phyloP scores from a whole-genome alignment of 2,329 filamentous ascomycete genomes.

The Neonectria neomacrospora region DNA sequence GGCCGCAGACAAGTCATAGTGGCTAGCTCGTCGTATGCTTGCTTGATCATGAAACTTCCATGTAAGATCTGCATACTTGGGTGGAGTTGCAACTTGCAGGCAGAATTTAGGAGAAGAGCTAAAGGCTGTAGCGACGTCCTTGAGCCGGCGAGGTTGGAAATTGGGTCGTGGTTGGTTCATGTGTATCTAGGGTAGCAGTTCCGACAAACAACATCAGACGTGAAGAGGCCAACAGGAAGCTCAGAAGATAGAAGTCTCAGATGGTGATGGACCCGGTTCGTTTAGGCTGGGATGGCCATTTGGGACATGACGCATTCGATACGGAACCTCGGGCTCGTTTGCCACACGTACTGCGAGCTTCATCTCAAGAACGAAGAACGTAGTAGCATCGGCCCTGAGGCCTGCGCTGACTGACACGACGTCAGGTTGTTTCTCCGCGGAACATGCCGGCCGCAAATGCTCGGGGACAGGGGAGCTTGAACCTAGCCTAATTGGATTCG shows the following conservation, averaged over 20 bases:
- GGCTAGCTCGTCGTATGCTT: background rate
- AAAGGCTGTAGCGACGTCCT: background rate
- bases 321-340: background rate
- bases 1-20: background rate
- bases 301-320: background rate
- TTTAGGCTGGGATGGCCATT: background rate
- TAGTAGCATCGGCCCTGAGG: background rate
- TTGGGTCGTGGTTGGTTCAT: background rate
- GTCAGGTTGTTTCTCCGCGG: background rate
- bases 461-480: background rate
- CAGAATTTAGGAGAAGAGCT: background rate
- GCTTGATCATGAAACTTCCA: background rate
- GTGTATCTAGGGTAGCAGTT: background rate
- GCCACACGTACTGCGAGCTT: background rate
- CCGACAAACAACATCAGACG: background rate
- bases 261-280: constrained; percentile 10
- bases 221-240: background rate
- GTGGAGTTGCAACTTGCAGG: background rate
- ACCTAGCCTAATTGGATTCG: background rate
- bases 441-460: background rate
- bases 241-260: background rate
- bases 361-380: background rate
- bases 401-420: background rate
- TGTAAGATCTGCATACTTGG: background rate
- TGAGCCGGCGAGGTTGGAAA: background rate